Evolutionary conservation across 2,329 filamentous ascomycete species (phyloP), one percentile per base, ranked within the genome.

Genomic region (Alternaria ventricosa): DNA sequence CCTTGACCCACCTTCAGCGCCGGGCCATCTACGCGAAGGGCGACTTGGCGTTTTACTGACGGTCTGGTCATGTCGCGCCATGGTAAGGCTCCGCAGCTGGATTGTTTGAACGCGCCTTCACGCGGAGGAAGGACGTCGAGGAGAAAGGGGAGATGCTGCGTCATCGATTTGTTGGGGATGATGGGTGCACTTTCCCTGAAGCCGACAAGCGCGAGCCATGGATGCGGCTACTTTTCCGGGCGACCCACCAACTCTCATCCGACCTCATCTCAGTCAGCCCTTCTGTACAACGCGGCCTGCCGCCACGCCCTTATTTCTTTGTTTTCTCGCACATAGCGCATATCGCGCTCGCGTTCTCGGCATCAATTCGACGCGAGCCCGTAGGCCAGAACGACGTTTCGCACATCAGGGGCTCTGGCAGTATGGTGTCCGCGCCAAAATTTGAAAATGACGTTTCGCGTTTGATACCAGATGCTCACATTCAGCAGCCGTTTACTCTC

Each of bases 141-240:
- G 43, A 46, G 54, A 61, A 30, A 45, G 30, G 30, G 15, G 33
- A 20, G 47, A 13, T 51, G 23, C 41, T 25, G 57, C 62, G 62
- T 64, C 62, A 64, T 64, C 18, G 55, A 53, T 47, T 6, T 30
- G 22, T 53, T 12, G 22, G 47, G 12, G 23, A 27, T 15, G 22
- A 46, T 12, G 22, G 20, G 4, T 13, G 25, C 46, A 28, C 27
- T 30, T 30, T 44, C 12, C 30, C 54, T 18, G 20, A 22, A 46
- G 44, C n/a, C 15, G 23, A 44, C 33, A 54, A 54, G 45, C 36
- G 61, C 20, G 20, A 23, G 11, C 44, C 50, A 51, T 20, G 50
- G 45, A 44, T 27, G 13, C 30, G 43, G 33, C 47, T 33, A 13
- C 46, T 51, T 46, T 54, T 33, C 57, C 47, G 57, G 33, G 3